phyloP scores from a whole-genome alignment of 768 basidiomycete genomes.

The Pulveroboletus sp. region DNA sequence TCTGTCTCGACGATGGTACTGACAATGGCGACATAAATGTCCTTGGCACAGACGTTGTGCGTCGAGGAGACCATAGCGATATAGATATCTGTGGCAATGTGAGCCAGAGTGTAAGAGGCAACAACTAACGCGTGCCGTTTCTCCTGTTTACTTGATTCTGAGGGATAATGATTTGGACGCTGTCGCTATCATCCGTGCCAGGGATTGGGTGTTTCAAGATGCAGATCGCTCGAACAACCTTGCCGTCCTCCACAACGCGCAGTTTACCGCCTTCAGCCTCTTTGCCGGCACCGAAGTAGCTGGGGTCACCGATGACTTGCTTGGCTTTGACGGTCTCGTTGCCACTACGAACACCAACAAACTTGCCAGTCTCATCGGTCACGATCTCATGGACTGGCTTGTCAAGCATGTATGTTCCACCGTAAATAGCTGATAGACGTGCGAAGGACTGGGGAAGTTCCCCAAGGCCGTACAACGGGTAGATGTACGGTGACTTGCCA shows the following conservation, averaged over 20 bases:
- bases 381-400: constrained; percentile 91
- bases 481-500: constrained; percentile 99
- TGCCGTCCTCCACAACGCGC: constrained; percentile 88
- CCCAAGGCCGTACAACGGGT: constrained; percentile 97
- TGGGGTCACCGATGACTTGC: constrained; percentile 96
- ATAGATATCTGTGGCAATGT: constrained; percentile 78
- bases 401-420: constrained; percentile 99
- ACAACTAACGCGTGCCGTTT: constrained; percentile 62
- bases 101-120: constrained; percentile 1
- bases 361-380: constrained; percentile 81
- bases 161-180: constrained; percentile 96
- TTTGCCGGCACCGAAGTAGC: constrained; percentile 86
- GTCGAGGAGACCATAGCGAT: constrained; percentile 96
- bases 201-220: constrained; percentile 98
- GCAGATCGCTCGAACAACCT: constrained; percentile 96
- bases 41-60: constrained; percentile 96
- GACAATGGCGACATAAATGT: constrained; percentile 94
- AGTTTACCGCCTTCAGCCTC: constrained; percentile 69
- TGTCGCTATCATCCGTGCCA: constrained; percentile 93
- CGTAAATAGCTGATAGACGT: constrained; percentile 96
- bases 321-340: constrained; percentile 95
- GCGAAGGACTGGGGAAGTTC: constrained; percentile 99
- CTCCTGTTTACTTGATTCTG: constrained; percentile 94
- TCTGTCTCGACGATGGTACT: constrained; percentile 97
- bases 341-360: constrained; percentile 87